Evolutionary conservation across 441 rosid species (phyloP).

Genomic region (Mallotus repandus): DNA sequence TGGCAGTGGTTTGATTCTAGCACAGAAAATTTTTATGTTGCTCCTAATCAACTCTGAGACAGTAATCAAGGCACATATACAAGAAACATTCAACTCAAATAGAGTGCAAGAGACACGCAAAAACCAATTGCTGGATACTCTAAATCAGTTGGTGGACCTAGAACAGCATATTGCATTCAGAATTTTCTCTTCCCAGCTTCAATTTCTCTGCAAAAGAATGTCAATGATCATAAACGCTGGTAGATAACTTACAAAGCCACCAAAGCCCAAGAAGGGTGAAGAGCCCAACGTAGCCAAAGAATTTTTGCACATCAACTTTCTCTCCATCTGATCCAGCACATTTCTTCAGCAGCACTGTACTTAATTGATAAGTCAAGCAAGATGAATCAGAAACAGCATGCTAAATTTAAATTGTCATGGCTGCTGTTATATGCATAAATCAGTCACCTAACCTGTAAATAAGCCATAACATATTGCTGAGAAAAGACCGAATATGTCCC

Average conservation of each 20-base stretch:
- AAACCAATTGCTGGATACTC: background rate
- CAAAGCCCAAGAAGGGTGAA: constrained; percentile 59
- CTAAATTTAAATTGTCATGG: constrained; percentile 1
- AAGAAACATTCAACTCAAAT: background rate
- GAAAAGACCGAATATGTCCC: constrained; percentile 53
- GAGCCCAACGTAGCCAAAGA: constrained; percentile 58
- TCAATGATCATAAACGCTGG: background rate
- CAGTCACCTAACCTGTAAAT: constrained; percentile 45
- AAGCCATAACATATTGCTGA: constrained; percentile 55
- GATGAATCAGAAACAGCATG: constrained; percentile 2
- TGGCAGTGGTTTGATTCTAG: too few relatives aligned
- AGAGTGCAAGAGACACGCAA: background rate
- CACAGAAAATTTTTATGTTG: background rate
- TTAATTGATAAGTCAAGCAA: constrained; percentile 8
- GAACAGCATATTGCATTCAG: background rate
- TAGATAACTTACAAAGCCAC: constrained; percentile 56
- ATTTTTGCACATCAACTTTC: constrained; percentile 51
- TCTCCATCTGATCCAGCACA: constrained; percentile 54
- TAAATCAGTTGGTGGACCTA: too few relatives aligned
- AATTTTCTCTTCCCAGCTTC: background rate
- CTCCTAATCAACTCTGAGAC: background rate
- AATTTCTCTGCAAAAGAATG: background rate
- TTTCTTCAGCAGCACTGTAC: constrained; percentile 57
- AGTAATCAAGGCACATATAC: background rate
- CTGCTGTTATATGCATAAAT: background rate